Conservation (phyloP, 768 basidiomycete genomes). For the Xanthoconium purpureum region DNA sequence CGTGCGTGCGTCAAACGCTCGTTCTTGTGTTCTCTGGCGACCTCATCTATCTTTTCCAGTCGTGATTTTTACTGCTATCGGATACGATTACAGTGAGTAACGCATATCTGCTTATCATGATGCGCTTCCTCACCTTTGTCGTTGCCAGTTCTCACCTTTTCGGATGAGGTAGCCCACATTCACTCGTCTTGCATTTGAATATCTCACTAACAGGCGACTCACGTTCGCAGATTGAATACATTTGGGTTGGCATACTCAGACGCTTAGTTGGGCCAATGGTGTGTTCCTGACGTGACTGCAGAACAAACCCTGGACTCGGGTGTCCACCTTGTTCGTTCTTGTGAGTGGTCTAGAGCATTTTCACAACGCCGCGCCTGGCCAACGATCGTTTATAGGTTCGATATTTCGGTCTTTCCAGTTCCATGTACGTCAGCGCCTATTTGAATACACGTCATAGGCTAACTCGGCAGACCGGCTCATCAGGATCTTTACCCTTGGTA, state of each 20-base stretch:
- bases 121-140: background rate
- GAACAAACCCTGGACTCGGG: too few relatives aligned
- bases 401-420: constrained; percentile 8
- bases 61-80: background rate
- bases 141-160: constrained; percentile 7
- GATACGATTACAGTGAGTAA: constrained; percentile 7
- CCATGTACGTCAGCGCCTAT: background rate
- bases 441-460: background rate
- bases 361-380: background rate
- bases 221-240: constrained; percentile 3
- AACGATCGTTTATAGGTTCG: constrained; percentile 3
- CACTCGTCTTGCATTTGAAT: background rate
- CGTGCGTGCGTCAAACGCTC: background rate
- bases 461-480: background rate
- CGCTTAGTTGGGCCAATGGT: background rate
- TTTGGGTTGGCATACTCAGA: background rate
- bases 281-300: too few relatives aligned
- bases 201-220: background rate
- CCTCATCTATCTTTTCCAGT: too few relatives aligned
- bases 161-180: constrained; percentile 1
- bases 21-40: too few relatives aligned
- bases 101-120: background rate
- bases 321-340: background rate
- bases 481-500: constrained; percentile 1
- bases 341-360: background rate